phyloP scores from a whole-genome alignment of 2,329 filamentous ascomycete genomes.

The Cladosporium sp. region DNA sequence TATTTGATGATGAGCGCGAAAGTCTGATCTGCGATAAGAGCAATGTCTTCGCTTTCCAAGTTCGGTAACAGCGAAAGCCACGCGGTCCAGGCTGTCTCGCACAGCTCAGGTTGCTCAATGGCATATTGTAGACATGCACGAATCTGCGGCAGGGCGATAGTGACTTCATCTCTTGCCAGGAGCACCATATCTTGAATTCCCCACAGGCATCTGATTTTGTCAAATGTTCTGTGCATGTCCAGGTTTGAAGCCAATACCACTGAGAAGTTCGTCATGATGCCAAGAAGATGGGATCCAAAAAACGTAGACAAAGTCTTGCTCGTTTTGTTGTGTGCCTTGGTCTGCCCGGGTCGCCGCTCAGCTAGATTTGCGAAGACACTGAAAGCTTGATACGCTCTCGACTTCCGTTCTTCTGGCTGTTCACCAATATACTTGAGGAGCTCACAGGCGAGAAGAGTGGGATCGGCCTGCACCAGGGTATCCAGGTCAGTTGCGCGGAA shows the following conservation, averaged over 20 bases:
- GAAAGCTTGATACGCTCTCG: conserved; percentile 45
- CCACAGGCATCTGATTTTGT: conserved; percentile 72
- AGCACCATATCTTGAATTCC: conserved; percentile 86
- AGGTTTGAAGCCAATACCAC: conserved; percentile 65
- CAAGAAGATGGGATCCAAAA: conserved; percentile 77
- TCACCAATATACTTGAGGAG: conserved; percentile 77
- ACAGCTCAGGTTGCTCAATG: conserved; percentile 68
- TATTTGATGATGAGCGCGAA: conserved; percentile 81
- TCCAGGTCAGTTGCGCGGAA: conserved; percentile 64
- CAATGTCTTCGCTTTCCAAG: conserved; percentile 74
- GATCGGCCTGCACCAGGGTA: conserved; percentile 68
- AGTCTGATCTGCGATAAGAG: conserved; percentile 77
- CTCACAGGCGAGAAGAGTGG: conserved; percentile 72
- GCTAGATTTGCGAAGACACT: conserved; percentile 44
- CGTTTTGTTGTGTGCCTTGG: conserved; percentile 43
- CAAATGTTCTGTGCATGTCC: conserved; percentile 32
- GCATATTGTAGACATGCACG: conserved; percentile 88
- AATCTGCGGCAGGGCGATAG: conserved; percentile 82
- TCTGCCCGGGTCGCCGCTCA: conserved; percentile 43
- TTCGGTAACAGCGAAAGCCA: conserved; percentile 76
- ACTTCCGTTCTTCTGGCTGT: conserved; percentile 48
- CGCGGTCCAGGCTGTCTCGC: conserved; percentile 72
- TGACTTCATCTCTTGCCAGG: conserved; percentile 67
- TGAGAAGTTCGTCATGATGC: conserved; percentile 78
- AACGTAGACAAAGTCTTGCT: conserved; percentile 65